phyloP scores from a whole-genome alignment of 306 rosid species.

The Vicia faba region DNA sequence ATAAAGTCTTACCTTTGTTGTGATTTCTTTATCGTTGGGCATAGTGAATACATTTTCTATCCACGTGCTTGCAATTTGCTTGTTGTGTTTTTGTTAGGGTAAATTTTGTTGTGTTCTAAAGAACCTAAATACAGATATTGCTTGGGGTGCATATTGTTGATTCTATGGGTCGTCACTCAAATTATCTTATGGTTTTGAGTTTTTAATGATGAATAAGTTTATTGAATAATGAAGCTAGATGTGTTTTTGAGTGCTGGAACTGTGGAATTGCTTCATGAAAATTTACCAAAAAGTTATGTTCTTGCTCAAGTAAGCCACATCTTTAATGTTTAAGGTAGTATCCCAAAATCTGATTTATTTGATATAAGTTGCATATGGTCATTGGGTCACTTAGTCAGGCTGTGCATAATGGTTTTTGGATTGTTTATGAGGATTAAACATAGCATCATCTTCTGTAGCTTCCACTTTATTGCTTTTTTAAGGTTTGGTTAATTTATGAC shows the following conservation, averaged over 20 bases:
- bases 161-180: neutral
- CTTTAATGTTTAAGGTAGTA: neutral
- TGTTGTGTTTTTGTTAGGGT: neutral
- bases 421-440: slow-evolving; percentile 84
- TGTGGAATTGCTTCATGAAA: neutral
- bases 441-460: slow-evolving; percentile 80
- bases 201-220: neutral
- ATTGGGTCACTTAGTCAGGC: slow-evolving; percentile 83
- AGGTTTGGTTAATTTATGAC: slow-evolving; percentile 57
- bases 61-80: neutral
- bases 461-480: slow-evolving; percentile 63
- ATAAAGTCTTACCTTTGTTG: neutral
- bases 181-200: neutral
- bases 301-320: neutral
- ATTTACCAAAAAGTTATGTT: neutral
- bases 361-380: no score
- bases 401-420: slow-evolving; percentile 78
- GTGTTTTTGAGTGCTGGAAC: neutral
- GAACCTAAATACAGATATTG: neutral
- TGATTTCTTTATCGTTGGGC: neutral
- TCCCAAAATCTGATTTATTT: neutral
- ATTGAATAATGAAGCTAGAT: neutral
- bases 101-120: neutral
- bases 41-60: slow-evolving; percentile 7
- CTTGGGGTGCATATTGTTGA: neutral